Conservation (phyloP, 805 yeast genomes). For the Lachancea fermentati region DNA sequence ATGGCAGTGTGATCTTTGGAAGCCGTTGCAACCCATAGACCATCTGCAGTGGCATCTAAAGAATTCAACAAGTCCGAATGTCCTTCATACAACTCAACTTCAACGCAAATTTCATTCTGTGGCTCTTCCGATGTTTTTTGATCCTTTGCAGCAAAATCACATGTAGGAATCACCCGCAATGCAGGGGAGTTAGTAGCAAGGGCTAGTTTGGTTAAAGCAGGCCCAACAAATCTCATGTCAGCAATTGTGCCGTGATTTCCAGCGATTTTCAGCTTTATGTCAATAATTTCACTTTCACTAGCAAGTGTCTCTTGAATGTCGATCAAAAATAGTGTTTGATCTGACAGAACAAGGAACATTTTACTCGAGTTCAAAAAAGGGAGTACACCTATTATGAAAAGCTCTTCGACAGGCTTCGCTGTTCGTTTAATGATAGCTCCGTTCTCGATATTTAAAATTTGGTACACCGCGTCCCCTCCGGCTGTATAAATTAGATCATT, state of each 20-base stretch:
- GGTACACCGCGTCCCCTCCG: slow-evolving; percentile 69
- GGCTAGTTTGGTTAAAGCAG: slow-evolving; percentile 52
- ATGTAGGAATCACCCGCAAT: slow-evolving; percentile 57
- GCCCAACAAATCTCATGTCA: slow-evolving; percentile 76
- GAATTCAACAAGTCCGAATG: slow-evolving; percentile 83
- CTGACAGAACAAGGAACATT: slow-evolving; percentile 61
- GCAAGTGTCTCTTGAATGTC: slow-evolving; percentile 31
- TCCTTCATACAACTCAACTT: slow-evolving; percentile 64
- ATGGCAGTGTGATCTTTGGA: slow-evolving; percentile 84
- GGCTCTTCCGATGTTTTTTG: slow-evolving; percentile 5
- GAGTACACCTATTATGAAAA: slow-evolving; percentile 58
- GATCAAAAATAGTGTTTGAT: slow-evolving; percentile 68
- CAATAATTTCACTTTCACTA: slow-evolving; percentile 34
- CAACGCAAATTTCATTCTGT: slow-evolving; percentile 36
- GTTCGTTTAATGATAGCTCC: slow-evolving; percentile 42
- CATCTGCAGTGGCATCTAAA: slow-evolving; percentile 72
- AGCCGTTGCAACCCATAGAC: slow-evolving; percentile 86
- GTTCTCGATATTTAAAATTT: slow-evolving; percentile 51
- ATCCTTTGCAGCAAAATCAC: slow-evolving; percentile 6
- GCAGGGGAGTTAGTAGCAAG: slow-evolving; percentile 93
- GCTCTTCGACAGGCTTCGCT: slow-evolving; percentile 60
- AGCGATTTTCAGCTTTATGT: slow-evolving; percentile 54
- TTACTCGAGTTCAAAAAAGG: slow-evolving; percentile 32
- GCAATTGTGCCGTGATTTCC: slow-evolving; percentile 97
- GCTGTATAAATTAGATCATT: slow-evolving; percentile 56